These are phyloP conservation scores for Pholiota conissans DNA, from an alignment of 768 basidiomycete species.

Conservation along the genomic window DNA sequence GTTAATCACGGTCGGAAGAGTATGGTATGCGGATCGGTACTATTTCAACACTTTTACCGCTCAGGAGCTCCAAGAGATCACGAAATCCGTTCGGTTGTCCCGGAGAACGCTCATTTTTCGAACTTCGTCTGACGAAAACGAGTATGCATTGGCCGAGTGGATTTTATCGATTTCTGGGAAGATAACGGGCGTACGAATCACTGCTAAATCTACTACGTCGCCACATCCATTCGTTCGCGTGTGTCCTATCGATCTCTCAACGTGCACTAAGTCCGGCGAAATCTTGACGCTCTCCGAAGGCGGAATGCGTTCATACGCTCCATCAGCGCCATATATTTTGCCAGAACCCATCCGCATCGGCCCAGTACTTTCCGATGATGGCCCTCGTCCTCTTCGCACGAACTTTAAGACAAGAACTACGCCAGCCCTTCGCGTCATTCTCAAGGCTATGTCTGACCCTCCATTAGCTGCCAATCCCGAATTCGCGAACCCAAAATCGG, in stretches of 20 bases:
- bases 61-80: constrained; percentile 31
- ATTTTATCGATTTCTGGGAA: constrained; percentile 33
- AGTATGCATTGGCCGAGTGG: constrained; percentile 42
- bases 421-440: constrained; percentile 21
- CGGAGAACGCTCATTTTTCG: constrained; percentile 35
- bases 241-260: constrained; percentile 35
- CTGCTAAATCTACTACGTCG: constrained; percentile 36
- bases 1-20: constrained; percentile 34
- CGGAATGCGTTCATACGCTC: constrained; percentile 34
- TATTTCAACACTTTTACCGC: constrained; percentile 38
- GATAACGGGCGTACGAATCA: constrained; percentile 35
- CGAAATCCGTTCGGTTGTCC: constrained; percentile 32
- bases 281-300: constrained; percentile 33
- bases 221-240: constrained; percentile 31
- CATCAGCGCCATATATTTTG: constrained; percentile 30
- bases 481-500: constrained; percentile 11
- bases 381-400: constrained; percentile 29
- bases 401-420: constrained; percentile 30
- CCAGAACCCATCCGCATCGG: constrained; percentile 32
- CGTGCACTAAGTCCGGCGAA: constrained; percentile 33
- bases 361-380: constrained; percentile 31
- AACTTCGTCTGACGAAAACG: constrained; percentile 29
- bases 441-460: constrained; percentile 29
- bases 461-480: constrained; percentile 29
- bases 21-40: constrained; percentile 32